Conservation (phyloP, 2,329 filamentous ascomycete species). For the Fusarium phyllophilum region DNA sequence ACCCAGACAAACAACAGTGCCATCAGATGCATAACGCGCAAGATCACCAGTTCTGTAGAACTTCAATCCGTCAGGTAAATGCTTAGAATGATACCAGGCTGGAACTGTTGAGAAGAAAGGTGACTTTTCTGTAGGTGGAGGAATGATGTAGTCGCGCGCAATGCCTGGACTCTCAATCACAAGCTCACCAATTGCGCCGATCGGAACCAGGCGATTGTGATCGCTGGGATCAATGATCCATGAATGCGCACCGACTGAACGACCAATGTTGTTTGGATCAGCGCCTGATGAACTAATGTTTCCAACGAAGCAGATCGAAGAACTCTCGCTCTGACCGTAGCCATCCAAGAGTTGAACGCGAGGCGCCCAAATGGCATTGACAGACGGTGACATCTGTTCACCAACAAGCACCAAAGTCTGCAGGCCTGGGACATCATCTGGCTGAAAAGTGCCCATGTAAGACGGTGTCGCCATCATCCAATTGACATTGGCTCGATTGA, state of each 20-base stretch:
- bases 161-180: conserved; percentile 37
- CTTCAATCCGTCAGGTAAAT: not conserved
- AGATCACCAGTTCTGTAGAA: conserved; percentile 62
- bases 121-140: not conserved
- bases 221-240: conserved; percentile 32
- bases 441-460: not conserved
- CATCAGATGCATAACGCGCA: conserved; percentile 54
- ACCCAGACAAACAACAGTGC: conserved; percentile 56
- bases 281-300: not conserved
- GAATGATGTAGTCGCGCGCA: conserved; percentile 25
- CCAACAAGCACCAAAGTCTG: conserved; percentile 6
- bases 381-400: not conserved
- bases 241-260: not conserved
- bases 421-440: not conserved
- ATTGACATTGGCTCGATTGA: conserved; percentile 14
- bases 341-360: conserved; percentile 50
- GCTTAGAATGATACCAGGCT: not conserved
- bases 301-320: conserved; percentile 7
- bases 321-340: conserved; percentile 49
- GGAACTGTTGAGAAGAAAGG: not conserved
- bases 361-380: not conserved
- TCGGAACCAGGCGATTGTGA: not conserved
- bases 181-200: conserved; percentile 34
- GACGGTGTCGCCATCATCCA: conserved; percentile 32
- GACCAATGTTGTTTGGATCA: conserved; percentile 25